Base-by-base conservation (phyloP, 805 yeast species). In the Nakazawaea holstii region DNA sequence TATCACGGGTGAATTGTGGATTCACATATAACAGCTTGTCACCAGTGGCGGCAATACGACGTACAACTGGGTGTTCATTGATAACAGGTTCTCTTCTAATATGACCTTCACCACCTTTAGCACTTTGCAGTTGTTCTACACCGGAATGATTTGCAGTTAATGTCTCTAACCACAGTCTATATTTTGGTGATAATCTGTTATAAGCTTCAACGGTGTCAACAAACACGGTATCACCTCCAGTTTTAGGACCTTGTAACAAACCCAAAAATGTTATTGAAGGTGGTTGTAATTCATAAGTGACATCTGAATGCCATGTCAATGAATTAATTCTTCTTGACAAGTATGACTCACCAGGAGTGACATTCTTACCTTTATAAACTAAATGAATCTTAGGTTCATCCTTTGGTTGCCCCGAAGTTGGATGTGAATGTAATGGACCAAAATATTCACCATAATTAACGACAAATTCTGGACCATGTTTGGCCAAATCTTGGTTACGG, bases 271-370 rank as follows among this genome's bases (percentile, higher is more conserved):
- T 74, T n/a, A 67, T 60, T 2, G 76, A 74, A 8, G 79, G 84
- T 5, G 89, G 85, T 60, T 81, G 87, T 49, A 72, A 69, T 63
- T 84, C 90, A 59, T 80, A 83, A 35, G 87, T 76, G 38, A 81
- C 73, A 55, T 74, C 79, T 5, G 77, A 66, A 57, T 74, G 79
- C 71, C 74, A 74, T 26, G 62, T 57, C 28, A 72, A 61, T 48
- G 68, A 62, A 54, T 66, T 61, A 44, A 68, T 61, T 65, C 61
- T 15, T 57, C 52, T 6, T 53, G 50, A 42, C 63, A 66, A 8
- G 58, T 62, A 50, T 66, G 56, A 33, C 55, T 60, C 42, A 59
- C 56, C 44, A 61, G 70, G 40, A 8, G 39, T 62, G 35, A 60
- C 54, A 49, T 62, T 68, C 24, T 70, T 63, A 46, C 70, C 61